Evolutionary conservation across 148 eudicot species (phyloP).

Genomic region (Camellia lanceoleosa): DNA sequence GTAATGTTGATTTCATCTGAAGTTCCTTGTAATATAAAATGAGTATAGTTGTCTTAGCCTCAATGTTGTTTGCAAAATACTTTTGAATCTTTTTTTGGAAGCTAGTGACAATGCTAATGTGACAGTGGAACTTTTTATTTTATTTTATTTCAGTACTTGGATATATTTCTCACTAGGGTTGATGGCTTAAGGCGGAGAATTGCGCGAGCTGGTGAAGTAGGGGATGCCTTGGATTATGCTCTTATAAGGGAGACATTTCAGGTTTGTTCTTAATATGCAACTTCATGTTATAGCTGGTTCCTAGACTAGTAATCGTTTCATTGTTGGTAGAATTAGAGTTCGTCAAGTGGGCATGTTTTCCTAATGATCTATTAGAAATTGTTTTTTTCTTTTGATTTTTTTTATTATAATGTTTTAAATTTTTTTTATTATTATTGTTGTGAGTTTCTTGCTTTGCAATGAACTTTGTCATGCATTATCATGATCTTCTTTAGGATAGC

Average conservation of each 20-base stretch:
- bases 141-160: conserved; percentile 70
- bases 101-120: background rate
- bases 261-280: conserved; percentile 33
- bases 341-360: background rate
- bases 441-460: background rate
- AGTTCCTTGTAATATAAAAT: conserved; percentile 4
- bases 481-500: background rate
- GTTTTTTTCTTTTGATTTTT: background rate
- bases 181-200: conserved; percentile 93
- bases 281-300: background rate
- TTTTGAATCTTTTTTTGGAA: background rate
- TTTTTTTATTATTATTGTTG: too few relatives aligned
- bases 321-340: background rate
- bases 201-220: conserved; percentile 50
- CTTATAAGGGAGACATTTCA: conserved; percentile 74
- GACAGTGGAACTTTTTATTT: conserved; percentile 19
- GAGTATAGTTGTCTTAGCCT: background rate
- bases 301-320: background rate
- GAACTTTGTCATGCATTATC: background rate
- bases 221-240: conserved; percentile 48
- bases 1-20: conserved; percentile 3
- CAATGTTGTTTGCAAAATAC: background rate
- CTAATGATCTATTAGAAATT: background rate
- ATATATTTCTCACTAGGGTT: conserved; percentile 79
- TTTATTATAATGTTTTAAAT: background rate